Conservation (phyloP, 345 rosid species). For the Geranium rotundifolium region DNA sequence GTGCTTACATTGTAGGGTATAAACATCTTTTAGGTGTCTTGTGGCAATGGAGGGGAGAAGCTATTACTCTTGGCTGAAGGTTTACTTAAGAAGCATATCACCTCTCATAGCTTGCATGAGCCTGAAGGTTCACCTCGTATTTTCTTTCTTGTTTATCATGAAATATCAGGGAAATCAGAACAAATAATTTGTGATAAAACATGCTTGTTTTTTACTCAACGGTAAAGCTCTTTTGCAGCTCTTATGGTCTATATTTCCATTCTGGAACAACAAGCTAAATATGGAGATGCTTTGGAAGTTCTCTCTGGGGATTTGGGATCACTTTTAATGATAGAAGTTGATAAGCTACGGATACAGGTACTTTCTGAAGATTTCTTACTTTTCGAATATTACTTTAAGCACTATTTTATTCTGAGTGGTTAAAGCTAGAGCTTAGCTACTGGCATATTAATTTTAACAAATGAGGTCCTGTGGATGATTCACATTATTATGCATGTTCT, state of each 20-base stretch:
- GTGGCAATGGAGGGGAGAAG: conserved; percentile 82
- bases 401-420: background rate
- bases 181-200: background rate
- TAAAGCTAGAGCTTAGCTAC: too few species aligned
- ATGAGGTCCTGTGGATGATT: too few species aligned
- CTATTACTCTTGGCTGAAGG: conserved; percentile 79
- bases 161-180: too few species aligned
- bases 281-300: conserved; percentile 68
- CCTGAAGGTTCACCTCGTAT: conserved; percentile 56
- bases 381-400: conserved; percentile 8
- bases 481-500: background rate
- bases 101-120: conserved; percentile 87
- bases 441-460: too few species aligned
- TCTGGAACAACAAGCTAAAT: conserved; percentile 81
- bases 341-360: conserved; percentile 87
- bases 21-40: conserved; percentile 46
- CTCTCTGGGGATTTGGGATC: conserved; percentile 80
- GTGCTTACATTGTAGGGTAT: conserved; percentile 13
- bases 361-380: conserved; percentile 9
- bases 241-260: conserved; percentile 80
- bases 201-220: conserved; percentile 2
- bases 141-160: background rate
- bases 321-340: conserved; percentile 79
- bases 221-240: conserved; percentile 40
- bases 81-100: conserved; percentile 82